Evolutionary conservation across 306 rosid species (phyloP), one percentile per base, ranked within the genome.

Genomic region (Urtica urens): DNA sequence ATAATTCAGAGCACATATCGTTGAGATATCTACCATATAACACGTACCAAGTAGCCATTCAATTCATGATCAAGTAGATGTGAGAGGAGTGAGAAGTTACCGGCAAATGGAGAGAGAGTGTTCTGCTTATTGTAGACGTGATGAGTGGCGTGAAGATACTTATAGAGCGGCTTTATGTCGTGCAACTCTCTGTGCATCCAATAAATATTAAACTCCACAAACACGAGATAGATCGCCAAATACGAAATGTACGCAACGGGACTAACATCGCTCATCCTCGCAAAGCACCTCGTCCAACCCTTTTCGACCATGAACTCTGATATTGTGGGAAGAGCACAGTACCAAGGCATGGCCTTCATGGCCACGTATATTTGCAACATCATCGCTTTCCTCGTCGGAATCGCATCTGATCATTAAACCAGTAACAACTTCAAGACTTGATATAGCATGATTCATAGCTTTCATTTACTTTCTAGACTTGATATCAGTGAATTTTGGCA

Each of bases 21-120:
- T n/a, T n/a, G n/a, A n/a, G n/a, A n/a, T n/a, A n/a, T n/a, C n/a
- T n/a, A n/a, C n/a, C n/a, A n/a, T n/a, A n/a, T n/a, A n/a, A n/a
- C n/a, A n/a, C n/a, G n/a, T n/a, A n/a, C n/a, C n/a, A n/a, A n/a
- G n/a, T n/a, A n/a, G n/a, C n/a, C n/a, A n/a, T n/a, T n/a, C n/a
- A n/a, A n/a, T n/a, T n/a, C n/a, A n/a, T n/a, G n/a, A n/a, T n/a
- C n/a, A n/a, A n/a, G n/a, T n/a, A n/a, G n/a, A n/a, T n/a, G n/a
- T n/a, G n/a, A n/a, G n/a, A n/a, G n/a, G n/a, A n/a, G n/a, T 19
- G 66, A 14, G 28, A 69, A 66, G 82, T 70, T 59, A 81, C 97
- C 95, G 10, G 97, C 97, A 62, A 90, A 90, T 17, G 97, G 95
- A 56, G 95, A 90, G 60, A 90, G 95, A 57, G 92, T 84, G 44